These are phyloP conservation scores for Clitoria ternatea DNA, from an alignment of 306 rosid species.

Conservation along the genomic window DNA sequence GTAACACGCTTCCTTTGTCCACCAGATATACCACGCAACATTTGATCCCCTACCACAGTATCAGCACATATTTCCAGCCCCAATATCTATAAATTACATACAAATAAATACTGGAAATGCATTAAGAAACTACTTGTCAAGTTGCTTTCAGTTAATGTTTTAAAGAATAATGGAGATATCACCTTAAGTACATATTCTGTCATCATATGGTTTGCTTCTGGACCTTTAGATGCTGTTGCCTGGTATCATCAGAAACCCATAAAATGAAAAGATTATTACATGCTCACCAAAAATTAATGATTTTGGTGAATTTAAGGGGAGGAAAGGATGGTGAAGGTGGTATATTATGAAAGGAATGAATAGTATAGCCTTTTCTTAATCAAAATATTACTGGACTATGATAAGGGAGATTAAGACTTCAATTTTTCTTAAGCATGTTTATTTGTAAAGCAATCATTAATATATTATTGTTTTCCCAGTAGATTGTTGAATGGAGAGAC, in stretches of 20 bases:
- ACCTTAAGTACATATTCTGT: conserved; percentile 48
- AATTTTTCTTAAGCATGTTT: background rate
- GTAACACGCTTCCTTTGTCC: conserved; percentile 55
- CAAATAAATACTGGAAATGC: background rate
- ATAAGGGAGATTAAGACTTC: background rate
- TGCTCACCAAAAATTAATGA: background rate
- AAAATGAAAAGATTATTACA: background rate
- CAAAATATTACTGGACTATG: background rate
- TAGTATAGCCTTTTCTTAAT: background rate
- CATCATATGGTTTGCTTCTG: conserved; percentile 32
- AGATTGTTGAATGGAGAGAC: background rate
- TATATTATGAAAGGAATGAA: background rate
- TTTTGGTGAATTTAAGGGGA: background rate
- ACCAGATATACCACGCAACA: conserved; percentile 47
- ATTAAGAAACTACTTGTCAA: background rate
- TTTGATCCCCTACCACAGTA: conserved; percentile 64
- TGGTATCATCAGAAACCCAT: conserved; percentile 10
- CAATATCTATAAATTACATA: conserved; percentile 25
- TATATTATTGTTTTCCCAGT: background rate
- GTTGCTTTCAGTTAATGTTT: background rate
- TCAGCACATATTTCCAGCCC: conserved; percentile 51
- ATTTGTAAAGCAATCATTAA: background rate
- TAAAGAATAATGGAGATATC: background rate
- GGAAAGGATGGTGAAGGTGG: background rate
- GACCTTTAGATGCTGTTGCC: conserved; percentile 37